These are phyloP conservation scores for Diaporthe vexans DNA, from an alignment of 2,329 filamentous ascomycete species.

Conservation along the genomic window DNA sequence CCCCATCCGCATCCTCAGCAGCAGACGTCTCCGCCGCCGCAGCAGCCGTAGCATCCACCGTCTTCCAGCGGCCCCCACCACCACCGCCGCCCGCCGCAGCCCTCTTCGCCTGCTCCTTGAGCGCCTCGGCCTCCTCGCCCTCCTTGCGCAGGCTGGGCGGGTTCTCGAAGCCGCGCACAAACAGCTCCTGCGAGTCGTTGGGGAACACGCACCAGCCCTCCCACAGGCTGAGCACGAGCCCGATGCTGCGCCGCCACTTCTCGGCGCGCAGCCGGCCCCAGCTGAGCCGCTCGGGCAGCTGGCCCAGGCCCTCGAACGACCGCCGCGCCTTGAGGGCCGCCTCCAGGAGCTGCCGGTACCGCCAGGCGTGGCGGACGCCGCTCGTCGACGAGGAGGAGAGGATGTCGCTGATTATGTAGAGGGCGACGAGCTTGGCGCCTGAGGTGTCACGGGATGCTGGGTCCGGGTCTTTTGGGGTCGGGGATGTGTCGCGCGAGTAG, in stretches of 20 bases:
- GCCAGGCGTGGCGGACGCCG: slow-evolving; percentile 86
- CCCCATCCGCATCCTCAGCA: slow-evolving; percentile 39
- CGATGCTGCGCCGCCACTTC: slow-evolving; percentile 86
- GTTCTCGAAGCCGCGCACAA: slow-evolving; percentile 79
- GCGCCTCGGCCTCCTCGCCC: slow-evolving; percentile 51
- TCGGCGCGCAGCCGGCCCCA: slow-evolving; percentile 89
- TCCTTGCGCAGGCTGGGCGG: slow-evolving; percentile 65
- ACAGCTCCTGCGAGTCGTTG: slow-evolving; percentile 78
- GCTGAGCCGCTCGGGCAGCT: slow-evolving; percentile 76
- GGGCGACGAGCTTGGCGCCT: slow-evolving; percentile 80
- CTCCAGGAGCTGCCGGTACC: slow-evolving; percentile 87
- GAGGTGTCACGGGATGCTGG: slow-evolving; percentile 70
- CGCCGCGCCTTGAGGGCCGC: slow-evolving; percentile 75
- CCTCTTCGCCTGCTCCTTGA: slow-evolving; percentile 51
- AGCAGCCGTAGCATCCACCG: slow-evolving; percentile 56
- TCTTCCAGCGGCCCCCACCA: slow-evolving; percentile 63
- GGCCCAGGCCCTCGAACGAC: slow-evolving; percentile 82
- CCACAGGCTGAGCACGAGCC: slow-evolving; percentile 78
- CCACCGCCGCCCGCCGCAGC: slow-evolving; percentile 57
- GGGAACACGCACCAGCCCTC: slow-evolving; percentile 81
- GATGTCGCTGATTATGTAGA: slow-evolving; percentile 85
- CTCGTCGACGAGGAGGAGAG: slow-evolving; percentile 82
- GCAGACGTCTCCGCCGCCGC: slow-evolving; percentile 40
- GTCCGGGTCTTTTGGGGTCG: slow-evolving; percentile 58
- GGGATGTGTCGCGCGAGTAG: slow-evolving; percentile 54